Base-by-base conservation (phyloP, 2,329 filamentous ascomycete species). In the Torrubiellomyces zombiae region DNA sequence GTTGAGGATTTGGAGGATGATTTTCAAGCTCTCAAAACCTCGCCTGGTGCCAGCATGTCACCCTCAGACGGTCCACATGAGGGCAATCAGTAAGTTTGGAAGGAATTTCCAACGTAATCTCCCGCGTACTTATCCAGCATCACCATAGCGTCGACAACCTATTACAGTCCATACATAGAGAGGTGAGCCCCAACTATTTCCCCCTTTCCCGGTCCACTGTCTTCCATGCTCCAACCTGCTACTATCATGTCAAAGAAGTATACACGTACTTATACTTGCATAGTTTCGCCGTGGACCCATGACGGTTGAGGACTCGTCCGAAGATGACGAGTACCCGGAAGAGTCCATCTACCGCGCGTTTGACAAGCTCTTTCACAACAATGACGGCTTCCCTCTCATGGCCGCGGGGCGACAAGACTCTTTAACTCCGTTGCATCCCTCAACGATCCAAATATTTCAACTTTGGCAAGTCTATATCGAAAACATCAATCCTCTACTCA, bases 381-480 rank as follows among this genome's bases (percentile, higher is more conserved):
- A 57, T 20, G 63, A 67, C 36, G 62, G 62, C 25, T 71, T 72
- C 29, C 65, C 66, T 3, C 69, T 72, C 36, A 48, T 65, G 16
- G 50, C 68, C 10, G 61, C 63, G 15, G 58, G 56, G 15, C 42
- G 50, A 7, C 42, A 43, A 10, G 40, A 48, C 11, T 51, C 50
- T 23, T 49, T 67, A 24, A 57, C 58, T 4, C 49, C 53, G 24
- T 44, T 53, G 10, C 66, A 70, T 32, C 68, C 68, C 7, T 43
- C 60, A 2, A 51, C 62, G 14, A 60, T 71, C 12, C 65, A 71
- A 29, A 70, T 72, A 26, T 63, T 74, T 30, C 60, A 67, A 34
- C 52, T 75, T 11, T 80, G 75, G 74, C 72, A 78, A 44, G 58
- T 67, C 10, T 80, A 75, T 39, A 58, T 79, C 20, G 64, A 70